These are phyloP conservation scores for Wolfiporia cocos DNA, from an alignment of 1,284 basidiomycete genomes.

Conservation along the genomic window DNA sequence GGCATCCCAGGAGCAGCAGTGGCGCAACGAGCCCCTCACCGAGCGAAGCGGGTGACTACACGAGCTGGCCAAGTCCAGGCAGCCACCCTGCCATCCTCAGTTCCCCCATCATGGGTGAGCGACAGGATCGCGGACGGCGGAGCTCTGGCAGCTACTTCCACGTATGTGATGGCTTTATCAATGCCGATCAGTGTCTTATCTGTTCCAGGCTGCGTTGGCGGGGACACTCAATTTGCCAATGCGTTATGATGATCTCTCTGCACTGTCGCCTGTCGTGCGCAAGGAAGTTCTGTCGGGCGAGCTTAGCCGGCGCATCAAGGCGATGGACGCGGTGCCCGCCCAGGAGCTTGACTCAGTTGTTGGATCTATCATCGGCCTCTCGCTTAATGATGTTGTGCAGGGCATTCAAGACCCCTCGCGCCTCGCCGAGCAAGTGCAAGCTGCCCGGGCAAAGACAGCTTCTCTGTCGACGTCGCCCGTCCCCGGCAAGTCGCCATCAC, in stretches of 20 bases:
- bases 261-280: conserved; percentile 76
- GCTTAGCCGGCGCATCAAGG: conserved; percentile 66
- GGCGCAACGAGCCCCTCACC: conserved; percentile 77
- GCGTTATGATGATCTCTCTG: conserved; percentile 75
- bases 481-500: conserved; percentile 37
- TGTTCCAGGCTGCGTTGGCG: conserved; percentile 72
- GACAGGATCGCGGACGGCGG: conserved; percentile 59
- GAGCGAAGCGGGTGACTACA: conserved; percentile 72
- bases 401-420: conserved; percentile 65
- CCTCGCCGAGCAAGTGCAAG: conserved; percentile 57
- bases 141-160: conserved; percentile 82
- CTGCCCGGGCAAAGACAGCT: conserved; percentile 29
- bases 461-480: conserved; percentile 38
- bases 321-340: conserved; percentile 41
- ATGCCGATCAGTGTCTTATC: no score
- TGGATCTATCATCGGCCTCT: conserved; percentile 58
- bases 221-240: conserved; percentile 75
- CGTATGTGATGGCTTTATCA: conserved; percentile 32
- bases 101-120: conserved; percentile 50
- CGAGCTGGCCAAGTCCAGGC: conserved; percentile 69
- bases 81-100: conserved; percentile 42
- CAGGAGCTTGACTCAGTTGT: conserved; percentile 62
- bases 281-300: conserved; percentile 82
- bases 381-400: conserved; percentile 69
- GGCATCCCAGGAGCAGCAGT: conserved; percentile 69